Percentiles rank a stretch among this genome's conserved stretches.
Conservation (phyloP, 2,329 filamentous ascomycete genomes). For the Nothopassalora personata region DNA sequence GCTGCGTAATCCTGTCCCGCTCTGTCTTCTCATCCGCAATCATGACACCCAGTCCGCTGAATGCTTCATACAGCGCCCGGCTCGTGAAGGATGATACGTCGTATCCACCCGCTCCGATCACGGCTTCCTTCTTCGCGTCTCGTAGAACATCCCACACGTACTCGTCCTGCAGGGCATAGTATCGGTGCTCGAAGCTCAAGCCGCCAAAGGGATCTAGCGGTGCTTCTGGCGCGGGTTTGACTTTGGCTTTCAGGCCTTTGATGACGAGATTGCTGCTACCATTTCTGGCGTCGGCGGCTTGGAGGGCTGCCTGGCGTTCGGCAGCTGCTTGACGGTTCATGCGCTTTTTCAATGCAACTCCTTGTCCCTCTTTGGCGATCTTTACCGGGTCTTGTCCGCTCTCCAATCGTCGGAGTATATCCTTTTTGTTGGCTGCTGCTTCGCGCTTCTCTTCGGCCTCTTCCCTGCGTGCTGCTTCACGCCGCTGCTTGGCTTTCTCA, state of each 20-base stretch:
- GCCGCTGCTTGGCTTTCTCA: slow-evolving; percentile 59
- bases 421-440: slow-evolving; percentile 58
- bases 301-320: slow-evolving; percentile 38
- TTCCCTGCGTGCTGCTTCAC: slow-evolving; percentile 60
- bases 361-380: slow-evolving; percentile 49
- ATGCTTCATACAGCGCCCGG: slow-evolving; percentile 79
- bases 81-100: slow-evolving; percentile 75
- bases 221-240: slow-evolving; percentile 58
- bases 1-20: slow-evolving; percentile 34
- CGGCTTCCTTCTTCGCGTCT: slow-evolving; percentile 57
- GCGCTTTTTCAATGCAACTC: slow-evolving; percentile 67
- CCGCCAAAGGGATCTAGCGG: slow-evolving; percentile 89
- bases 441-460: slow-evolving; percentile 65
- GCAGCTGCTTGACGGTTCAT: slow-evolving; percentile 54
- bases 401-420: slow-evolving; percentile 65
- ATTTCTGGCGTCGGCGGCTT: slow-evolving; percentile 31
- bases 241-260: slow-evolving; percentile 66
- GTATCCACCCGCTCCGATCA: slow-evolving; percentile 74
- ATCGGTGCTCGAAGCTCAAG: slow-evolving; percentile 57
- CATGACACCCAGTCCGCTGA: slow-evolving; percentile 82
- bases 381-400: slow-evolving; percentile 56
- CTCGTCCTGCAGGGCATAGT: slow-evolving; percentile 62
- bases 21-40: slow-evolving; percentile 64
- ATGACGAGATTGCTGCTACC: slow-evolving; percentile 52
- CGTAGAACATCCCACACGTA: slow-evolving; percentile 76